These are phyloP conservation scores for Fusarium humuli DNA, from an alignment of 2,329 filamentous ascomycete species.

Conservation along the genomic window DNA sequence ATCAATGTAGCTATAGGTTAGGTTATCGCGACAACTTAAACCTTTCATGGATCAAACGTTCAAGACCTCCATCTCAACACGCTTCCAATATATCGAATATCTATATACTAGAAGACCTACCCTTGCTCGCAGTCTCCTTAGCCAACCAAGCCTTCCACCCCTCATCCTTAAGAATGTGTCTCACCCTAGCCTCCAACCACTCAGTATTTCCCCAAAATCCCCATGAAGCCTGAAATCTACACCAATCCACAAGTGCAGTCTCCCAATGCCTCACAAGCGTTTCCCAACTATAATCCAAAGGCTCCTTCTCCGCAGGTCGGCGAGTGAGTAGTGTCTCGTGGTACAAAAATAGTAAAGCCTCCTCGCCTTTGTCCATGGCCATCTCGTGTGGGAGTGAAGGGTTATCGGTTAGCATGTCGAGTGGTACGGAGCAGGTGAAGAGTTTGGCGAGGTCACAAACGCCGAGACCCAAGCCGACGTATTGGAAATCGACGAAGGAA, in stretches of 20 bases:
- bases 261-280: conserved; percentile 72
- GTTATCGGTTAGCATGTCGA: conserved; percentile 59
- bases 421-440: conserved; percentile 73
- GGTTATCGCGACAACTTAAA: no score
- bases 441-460: conserved; percentile 75
- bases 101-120: background rate
- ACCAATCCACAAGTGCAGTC: conserved; percentile 75
- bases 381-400: conserved; percentile 53
- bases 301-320: background rate
- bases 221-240: conserved; percentile 70
- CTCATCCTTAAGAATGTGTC: conserved; percentile 59
- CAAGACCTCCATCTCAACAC: no score
- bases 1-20: no score
- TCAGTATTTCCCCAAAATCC: conserved; percentile 71
- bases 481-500: conserved; percentile 78
- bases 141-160: conserved; percentile 60
- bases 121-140: conserved; percentile 15
- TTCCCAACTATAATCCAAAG: conserved; percentile 63
- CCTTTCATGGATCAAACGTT: no score
- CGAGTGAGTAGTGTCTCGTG: conserved; percentile 50
- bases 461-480: conserved; percentile 71
- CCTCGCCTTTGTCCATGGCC: conserved; percentile 64
- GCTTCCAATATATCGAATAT: no score
- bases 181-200: conserved; percentile 67
- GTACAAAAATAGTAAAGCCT: conserved; percentile 64